Base-by-base conservation (phyloP, 495 filamentous ascomycete genomes). In the Penicillium cataractarum region DNA sequence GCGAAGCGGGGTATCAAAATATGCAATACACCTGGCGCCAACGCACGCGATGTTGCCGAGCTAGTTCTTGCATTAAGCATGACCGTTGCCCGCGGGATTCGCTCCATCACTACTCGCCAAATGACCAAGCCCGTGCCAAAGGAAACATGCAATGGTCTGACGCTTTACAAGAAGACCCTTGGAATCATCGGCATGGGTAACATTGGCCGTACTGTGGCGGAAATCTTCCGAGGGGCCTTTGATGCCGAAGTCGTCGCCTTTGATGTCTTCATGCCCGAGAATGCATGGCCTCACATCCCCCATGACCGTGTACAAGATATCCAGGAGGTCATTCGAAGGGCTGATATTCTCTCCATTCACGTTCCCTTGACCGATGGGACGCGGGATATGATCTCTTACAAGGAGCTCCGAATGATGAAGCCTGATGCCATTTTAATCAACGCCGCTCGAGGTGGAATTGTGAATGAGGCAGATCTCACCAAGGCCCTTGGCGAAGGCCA, bases 401-500 rank as follows among this genome's bases (percentile, higher is more conserved):
- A 71, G 0, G 82, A 87, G 66, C 68, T 89, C 22, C 53, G 55
- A 6, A 48, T 65, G 37, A 85, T 89, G 83, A 78, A 75, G 48
- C 65, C 72, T 0, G 73, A 83, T 55, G 76, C 80, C 0, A 71
- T 88, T 13, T 31, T 89, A 6, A 74, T 87, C 62, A 87, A 89
- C 64, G 78, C 86, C 17, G 80, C 83, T 21, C 77, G 86, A 3
- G 85, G 86, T 6, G 86, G 85, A 0, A 83, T 87, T 54, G 79
- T 88, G 12, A 78, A 86, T 46, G 86, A 88, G 64, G 61, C 52
- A 2, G 84, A 80, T 24, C 64, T 87, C 0, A 71, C 80, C 1
- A 65, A 71, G 15, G 85, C 82, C 3, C 68, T 87, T 6, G 68
- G 66, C 46, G 71, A 80, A 10, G 71, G 76, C 9, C 71, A 72